Evolutionary conservation across 73 alveolate genomes (phyloP).

Genomic region (Symbiodinium natans): DNA sequence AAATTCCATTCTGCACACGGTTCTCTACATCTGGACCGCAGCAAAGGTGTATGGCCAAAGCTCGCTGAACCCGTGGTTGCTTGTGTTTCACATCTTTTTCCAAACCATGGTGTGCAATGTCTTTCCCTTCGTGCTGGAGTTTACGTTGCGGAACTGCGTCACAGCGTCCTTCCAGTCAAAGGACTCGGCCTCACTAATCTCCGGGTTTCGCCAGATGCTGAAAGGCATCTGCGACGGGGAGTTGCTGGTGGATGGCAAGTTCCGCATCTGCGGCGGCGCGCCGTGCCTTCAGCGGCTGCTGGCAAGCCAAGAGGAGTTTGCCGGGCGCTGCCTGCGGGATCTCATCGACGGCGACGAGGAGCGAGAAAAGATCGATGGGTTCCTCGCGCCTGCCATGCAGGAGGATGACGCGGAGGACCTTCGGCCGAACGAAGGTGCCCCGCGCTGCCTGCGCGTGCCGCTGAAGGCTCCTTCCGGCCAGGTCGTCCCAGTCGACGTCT

Average conservation of each 20-base stretch:
- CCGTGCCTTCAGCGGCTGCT: neutral
- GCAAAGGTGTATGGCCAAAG: neutral
- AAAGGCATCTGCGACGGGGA: neutral
- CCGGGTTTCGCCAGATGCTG: neutral
- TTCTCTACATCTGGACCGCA: neutral
- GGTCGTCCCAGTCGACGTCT: neutral
- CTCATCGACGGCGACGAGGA: neutral
- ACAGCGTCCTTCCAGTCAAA: neutral
- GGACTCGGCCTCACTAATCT: neutral
- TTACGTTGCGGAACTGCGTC: neutral
- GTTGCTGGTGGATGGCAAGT: neutral
- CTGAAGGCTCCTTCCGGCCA: neutral
- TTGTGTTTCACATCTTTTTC: neutral
- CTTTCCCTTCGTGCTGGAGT: neutral
- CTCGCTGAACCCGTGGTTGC: neutral
- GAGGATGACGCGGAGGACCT: neutral
- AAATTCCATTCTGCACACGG: neutral
- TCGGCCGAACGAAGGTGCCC: neutral
- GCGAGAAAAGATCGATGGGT: neutral
- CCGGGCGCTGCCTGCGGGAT: neutral
- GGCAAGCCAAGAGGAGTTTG: neutral
- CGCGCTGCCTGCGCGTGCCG: neutral
- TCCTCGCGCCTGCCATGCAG: neutral
- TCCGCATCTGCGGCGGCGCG: neutral
- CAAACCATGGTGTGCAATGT: neutral